phyloP scores from a whole-genome alignment of 2,329 filamentous ascomycete species.

The Alternaria solani region DNA sequence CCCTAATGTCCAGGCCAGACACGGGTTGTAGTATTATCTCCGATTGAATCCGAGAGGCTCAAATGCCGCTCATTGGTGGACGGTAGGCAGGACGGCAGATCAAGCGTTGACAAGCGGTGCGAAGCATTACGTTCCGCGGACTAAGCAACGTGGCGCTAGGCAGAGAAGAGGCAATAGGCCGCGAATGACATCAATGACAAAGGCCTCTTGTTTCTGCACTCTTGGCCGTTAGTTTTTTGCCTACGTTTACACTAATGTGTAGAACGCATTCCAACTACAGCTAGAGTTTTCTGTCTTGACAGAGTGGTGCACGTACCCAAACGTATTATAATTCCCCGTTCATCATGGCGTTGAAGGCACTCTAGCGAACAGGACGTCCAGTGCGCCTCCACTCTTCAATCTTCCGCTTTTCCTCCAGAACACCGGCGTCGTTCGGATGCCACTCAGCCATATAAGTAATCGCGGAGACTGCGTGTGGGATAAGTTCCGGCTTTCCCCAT shows the following conservation, averaged over 20 bases:
- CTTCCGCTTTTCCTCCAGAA: background rate
- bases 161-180: background rate
- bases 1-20: background rate
- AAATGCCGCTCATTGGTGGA: background rate
- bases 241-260: background rate
- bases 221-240: background rate
- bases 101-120: conserved; percentile 3
- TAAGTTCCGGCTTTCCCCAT: background rate
- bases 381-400: background rate
- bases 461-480: background rate
- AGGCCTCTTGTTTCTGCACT: background rate
- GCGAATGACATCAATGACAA: background rate
- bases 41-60: background rate
- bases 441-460: background rate
- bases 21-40: background rate
- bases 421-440: background rate
- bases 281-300: background rate
- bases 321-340: background rate
- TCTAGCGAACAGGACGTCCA: background rate
- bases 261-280: background rate
- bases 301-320: background rate
- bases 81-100: conserved; percentile 1
- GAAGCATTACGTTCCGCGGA: conserved; percentile 4
- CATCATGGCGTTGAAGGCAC: background rate
- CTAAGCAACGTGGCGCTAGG: conserved; percentile 4